These are phyloP conservation scores for Aegilops bicornis DNA, from an alignment of 176 grass and related monocot species.

Conservation along the genomic window DNA sequence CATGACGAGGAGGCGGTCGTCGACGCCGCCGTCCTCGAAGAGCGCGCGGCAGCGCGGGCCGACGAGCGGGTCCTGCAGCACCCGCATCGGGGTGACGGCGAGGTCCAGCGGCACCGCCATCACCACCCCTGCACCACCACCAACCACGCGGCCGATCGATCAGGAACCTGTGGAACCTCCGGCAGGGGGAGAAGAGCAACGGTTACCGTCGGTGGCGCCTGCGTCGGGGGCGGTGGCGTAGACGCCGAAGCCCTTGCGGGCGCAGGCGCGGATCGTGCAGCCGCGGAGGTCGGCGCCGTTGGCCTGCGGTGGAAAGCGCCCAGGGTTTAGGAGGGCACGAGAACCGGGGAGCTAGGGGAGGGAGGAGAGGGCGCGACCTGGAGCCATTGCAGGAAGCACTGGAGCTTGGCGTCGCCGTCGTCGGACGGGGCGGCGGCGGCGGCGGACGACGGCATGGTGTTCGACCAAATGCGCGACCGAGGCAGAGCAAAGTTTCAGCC, in stretches of 20 bases:
- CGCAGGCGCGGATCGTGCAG: constrained; percentile 64
- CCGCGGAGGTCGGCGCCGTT: constrained; percentile 68
- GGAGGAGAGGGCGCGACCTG: constrained; percentile 42
- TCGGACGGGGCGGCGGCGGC: constrained; percentile 16
- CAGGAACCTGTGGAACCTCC: background rate
- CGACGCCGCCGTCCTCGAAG: constrained; percentile 65
- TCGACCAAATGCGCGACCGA: constrained; percentile 32
- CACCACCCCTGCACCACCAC: constrained; percentile 47
- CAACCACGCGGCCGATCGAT: background rate
- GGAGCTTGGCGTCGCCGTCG: constrained; percentile 49
- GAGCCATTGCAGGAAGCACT: constrained; percentile 84
- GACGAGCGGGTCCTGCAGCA: constrained; percentile 78
- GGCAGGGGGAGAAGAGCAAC: background rate
- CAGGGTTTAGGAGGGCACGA: background rate
- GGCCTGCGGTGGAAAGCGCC: constrained; percentile 32
- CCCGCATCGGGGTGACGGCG: constrained; percentile 82
- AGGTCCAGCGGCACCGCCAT: constrained; percentile 95
- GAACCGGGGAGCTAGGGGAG: background rate
- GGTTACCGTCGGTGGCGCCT: constrained; percentile 40
- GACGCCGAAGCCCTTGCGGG: constrained; percentile 56
- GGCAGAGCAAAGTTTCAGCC: background rate
- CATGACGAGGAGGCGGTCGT: constrained; percentile 88
- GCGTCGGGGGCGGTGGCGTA: constrained; percentile 43
- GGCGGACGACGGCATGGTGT: background rate
- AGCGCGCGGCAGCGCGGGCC: constrained; percentile 65